phyloP scores from a whole-genome alignment of 2,329 filamentous ascomycete species.

The Beauveria rudraprayagi region DNA sequence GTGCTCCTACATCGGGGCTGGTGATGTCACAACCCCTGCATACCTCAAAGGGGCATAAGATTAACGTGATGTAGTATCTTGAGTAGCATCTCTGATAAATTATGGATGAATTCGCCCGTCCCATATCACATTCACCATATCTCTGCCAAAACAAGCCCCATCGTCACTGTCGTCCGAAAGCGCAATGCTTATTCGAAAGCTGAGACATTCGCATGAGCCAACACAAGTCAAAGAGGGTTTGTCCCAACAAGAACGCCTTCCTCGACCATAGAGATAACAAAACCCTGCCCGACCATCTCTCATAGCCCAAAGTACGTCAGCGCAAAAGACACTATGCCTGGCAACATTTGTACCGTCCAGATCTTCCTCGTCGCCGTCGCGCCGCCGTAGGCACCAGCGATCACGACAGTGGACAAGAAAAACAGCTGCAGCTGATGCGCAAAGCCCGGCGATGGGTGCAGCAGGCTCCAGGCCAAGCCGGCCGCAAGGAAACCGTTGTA shows the following conservation, averaged over 20 bases:
- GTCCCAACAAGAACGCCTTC: neutral
- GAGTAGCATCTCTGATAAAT: neutral
- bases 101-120: too few species aligned
- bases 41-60: neutral
- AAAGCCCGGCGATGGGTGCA: slow-evolving; percentile 35
- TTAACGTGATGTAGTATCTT: neutral
- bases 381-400: slow-evolving; percentile 39
- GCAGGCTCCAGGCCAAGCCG: slow-evolving; percentile 39
- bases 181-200: neutral
- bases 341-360: slow-evolving; percentile 34
- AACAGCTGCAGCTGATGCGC: slow-evolving; percentile 37
- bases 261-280: neutral
- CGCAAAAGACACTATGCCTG: slow-evolving; percentile 22
- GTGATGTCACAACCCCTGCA: slow-evolving; percentile 9
- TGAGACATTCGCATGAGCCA: neutral
- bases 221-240: neutral
- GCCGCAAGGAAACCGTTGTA: slow-evolving; percentile 47
- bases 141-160: neutral
- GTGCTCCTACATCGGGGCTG: neutral
- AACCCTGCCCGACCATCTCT: neutral
- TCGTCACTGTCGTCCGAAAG: neutral
- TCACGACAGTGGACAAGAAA: slow-evolving; percentile 36
- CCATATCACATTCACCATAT: neutral
- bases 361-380: slow-evolving; percentile 33
- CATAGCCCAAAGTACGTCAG: slow-evolving; percentile 19